Percentiles rank a stretch among this genome's conserved stretches.
phyloP scores from a whole-genome alignment of 192 early-diverging fungal genomes.

The Backusella psychrophila region DNA sequence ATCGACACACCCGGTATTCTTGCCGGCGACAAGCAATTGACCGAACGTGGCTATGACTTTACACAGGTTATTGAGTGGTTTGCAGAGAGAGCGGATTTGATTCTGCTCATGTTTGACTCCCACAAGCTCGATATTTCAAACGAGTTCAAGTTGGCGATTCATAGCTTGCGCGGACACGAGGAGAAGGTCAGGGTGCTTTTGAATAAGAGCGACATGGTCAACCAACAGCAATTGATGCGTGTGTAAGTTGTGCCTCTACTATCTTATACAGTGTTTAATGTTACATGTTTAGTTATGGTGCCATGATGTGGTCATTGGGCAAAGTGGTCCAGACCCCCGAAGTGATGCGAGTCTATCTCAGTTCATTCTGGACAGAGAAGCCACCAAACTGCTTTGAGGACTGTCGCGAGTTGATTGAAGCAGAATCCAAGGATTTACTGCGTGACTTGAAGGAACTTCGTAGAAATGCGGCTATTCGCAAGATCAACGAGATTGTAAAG shows the following conservation, averaged over 20 bases:
- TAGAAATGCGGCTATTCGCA: slow-evolving; percentile 72
- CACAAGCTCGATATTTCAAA: slow-evolving; percentile 86
- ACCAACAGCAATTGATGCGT: slow-evolving; percentile 80
- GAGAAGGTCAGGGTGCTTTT: slow-evolving; percentile 81
- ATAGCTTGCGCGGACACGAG: slow-evolving; percentile 70
- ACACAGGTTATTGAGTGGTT: slow-evolving; percentile 80
- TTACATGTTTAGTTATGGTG: slow-evolving; percentile 57
- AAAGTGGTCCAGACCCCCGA: slow-evolving; percentile 82
- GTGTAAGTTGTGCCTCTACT: slow-evolving; percentile 48
- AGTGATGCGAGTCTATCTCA: slow-evolving; percentile 77
- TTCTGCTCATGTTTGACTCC: slow-evolving; percentile 80
- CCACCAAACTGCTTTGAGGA: slow-evolving; percentile 66
- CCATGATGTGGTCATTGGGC: slow-evolving; percentile 90
- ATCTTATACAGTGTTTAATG: too few species aligned
- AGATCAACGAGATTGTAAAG: slow-evolving; percentile 87
- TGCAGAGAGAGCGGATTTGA: slow-evolving; percentile 78
- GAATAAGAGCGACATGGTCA: slow-evolving; percentile 85
- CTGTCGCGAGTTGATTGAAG: slow-evolving; percentile 56
- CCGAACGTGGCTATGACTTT: slow-evolving; percentile 77
- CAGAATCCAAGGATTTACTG: slow-evolving; percentile 73
- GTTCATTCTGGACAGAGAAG: slow-evolving; percentile 73
- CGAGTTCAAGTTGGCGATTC: slow-evolving; percentile 78
- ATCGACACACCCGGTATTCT: slow-evolving; percentile 86
- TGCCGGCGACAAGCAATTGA: slow-evolving; percentile 76
- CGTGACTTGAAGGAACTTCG: slow-evolving; percentile 68